These are phyloP conservation scores for Pichia eremophila DNA, from an alignment of 805 yeast species.

Conservation along the genomic window DNA sequence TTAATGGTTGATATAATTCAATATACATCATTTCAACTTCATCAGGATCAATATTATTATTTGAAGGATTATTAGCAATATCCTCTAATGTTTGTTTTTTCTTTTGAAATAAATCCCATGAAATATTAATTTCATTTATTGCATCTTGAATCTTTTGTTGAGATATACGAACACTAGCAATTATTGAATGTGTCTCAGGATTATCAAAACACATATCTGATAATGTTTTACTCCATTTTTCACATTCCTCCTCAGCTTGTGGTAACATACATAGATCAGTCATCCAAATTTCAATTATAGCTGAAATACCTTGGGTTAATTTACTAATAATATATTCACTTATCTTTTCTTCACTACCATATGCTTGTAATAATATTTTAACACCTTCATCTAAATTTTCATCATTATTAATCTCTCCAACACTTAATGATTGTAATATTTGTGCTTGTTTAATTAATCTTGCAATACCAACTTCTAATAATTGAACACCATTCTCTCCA, in stretches of 20 bases:
- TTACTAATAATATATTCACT: conserved; percentile 40
- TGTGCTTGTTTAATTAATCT: conserved; percentile 34
- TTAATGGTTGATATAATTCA: conserved; percentile 64
- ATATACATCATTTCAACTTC: conserved; percentile 45
- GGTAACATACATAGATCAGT: conserved; percentile 93
- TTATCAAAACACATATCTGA: conserved; percentile 48
- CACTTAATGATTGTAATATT: conserved; percentile 1
- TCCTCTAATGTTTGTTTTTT: conserved; percentile 43
- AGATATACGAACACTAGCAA: conserved; percentile 83
- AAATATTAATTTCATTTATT: conserved; percentile 45
- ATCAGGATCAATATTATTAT: conserved; percentile 27
- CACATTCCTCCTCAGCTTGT: conserved; percentile 77
- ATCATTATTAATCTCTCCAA: conserved; percentile 3
- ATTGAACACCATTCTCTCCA: conserved; percentile 60
- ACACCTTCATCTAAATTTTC: conserved; percentile 15
- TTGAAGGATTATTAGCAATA: conserved; percentile 10
- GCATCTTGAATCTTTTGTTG: conserved; percentile 77
- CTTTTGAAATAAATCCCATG: conserved; percentile 62
- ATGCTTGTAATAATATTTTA: conserved; percentile 20
- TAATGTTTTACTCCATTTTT: conserved; percentile 56
- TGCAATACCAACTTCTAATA: conserved; percentile 54
- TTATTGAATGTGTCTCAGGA: conserved; percentile 73
- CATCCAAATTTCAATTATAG: conserved; percentile 94
- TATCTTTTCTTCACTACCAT: conserved; percentile 19
- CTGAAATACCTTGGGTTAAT: conserved; percentile 67